These are phyloP conservation scores for Fraxinus sp. DNA, from an alignment of 305 asterid species.

Conservation along the genomic window DNA sequence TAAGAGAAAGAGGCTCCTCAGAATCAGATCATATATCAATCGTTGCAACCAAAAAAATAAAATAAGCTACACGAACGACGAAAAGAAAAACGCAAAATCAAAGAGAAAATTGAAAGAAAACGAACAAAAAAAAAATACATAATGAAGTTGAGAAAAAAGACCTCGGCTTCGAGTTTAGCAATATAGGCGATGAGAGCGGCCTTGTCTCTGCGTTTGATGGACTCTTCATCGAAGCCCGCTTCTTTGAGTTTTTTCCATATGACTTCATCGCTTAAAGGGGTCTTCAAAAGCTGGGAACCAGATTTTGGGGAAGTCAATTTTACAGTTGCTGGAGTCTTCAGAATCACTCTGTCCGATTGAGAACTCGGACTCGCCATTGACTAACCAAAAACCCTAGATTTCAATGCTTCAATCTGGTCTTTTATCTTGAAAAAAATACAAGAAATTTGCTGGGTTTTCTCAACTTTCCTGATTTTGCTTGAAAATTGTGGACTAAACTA, in stretches of 20 bases:
- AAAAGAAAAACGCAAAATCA: conserved; percentile 4
- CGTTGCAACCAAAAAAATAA: background rate
- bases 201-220: conserved; percentile 87
- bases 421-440: background rate
- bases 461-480: background rate
- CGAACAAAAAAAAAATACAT: background rate
- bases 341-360: conserved; percentile 53
- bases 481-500: conserved; percentile 32
- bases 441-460: conserved; percentile 20
- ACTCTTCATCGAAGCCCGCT: conserved; percentile 91
- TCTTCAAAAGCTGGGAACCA: conserved; percentile 53
- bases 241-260: conserved; percentile 81
- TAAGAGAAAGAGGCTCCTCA: background rate
- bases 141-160: conserved; percentile 17
- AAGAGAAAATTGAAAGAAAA: background rate
- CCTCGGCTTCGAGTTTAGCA: conserved; percentile 90
- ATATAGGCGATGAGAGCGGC: conserved; percentile 85
- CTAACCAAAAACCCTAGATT: conserved; percentile 12
- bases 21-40: background rate
- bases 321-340: conserved; percentile 42
- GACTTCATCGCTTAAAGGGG: conserved; percentile 72
- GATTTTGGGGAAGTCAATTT: conserved; percentile 42
- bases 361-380: conserved; percentile 49
- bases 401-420: conserved; percentile 12
- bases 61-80: conserved; percentile 3